These are phyloP conservation scores for Fusarium sp. DNA, from an alignment of 2,329 filamentous ascomycete species.

Conservation along the genomic window DNA sequence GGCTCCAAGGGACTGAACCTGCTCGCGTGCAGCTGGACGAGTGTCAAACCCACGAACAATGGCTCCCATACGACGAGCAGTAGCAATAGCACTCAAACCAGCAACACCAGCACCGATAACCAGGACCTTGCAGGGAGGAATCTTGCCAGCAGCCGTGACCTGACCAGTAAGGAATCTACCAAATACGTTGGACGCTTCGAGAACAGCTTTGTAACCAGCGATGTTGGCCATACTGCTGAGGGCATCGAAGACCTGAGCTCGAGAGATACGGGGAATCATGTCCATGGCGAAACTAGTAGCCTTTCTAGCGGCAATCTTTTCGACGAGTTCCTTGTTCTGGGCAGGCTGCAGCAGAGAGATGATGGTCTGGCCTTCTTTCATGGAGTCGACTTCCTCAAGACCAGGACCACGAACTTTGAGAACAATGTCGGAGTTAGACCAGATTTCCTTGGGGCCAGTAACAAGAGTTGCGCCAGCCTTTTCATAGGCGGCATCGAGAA, in stretches of 20 bases:
- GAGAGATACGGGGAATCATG: slow-evolving; percentile 90
- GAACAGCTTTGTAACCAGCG: slow-evolving; percentile 91
- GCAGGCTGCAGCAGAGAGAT: slow-evolving; percentile 88
- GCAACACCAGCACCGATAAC: slow-evolving; percentile 93
- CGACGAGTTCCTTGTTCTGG: slow-evolving; percentile 83
- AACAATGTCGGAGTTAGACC: slow-evolving; percentile 82
- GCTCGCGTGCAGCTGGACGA: slow-evolving; percentile 87
- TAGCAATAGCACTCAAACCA: slow-evolving; percentile 89
- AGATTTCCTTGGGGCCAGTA: slow-evolving; percentile 76
- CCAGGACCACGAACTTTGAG: slow-evolving; percentile 87
- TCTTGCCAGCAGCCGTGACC: slow-evolving; percentile 90
- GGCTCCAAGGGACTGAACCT: slow-evolving; percentile 90
- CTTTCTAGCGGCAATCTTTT: slow-evolving; percentile 78
- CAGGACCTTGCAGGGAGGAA: slow-evolving; percentile 90
- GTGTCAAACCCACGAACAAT: slow-evolving; percentile 94
- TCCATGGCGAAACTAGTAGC: slow-evolving; percentile 92
- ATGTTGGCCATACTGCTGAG: slow-evolving; percentile 96
- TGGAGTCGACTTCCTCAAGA: slow-evolving; percentile 75
- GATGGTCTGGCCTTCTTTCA: slow-evolving; percentile 79
- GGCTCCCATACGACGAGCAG: slow-evolving; percentile 86
- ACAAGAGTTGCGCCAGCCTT: slow-evolving; percentile 84
- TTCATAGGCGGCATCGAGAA: slow-evolving; percentile 82
- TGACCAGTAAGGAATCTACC: slow-evolving; percentile 91
- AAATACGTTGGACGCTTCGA: slow-evolving; percentile 91
- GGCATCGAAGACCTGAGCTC: slow-evolving; percentile 90